These are phyloP conservation scores for Podaxis sp. DNA, from an alignment of 768 basidiomycete species.

Conservation along the genomic window DNA sequence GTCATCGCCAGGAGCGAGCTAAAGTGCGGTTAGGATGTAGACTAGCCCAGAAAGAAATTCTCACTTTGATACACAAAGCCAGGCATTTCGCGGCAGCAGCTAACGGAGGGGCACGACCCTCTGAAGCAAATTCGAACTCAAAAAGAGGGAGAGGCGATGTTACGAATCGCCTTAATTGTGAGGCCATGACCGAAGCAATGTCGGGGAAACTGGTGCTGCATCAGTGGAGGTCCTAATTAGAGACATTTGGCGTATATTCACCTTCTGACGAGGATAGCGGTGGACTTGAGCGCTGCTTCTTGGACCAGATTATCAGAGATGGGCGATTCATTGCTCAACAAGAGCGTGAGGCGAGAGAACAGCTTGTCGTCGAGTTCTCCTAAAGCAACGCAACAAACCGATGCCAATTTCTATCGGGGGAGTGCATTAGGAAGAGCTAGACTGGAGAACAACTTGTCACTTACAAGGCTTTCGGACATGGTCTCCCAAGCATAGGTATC, in stretches of 20 bases:
- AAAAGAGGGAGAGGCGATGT: constrained; percentile 87
- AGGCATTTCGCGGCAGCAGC: constrained; percentile 88
- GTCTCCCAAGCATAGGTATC: constrained; percentile 95
- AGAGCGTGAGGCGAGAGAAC: constrained; percentile 63
- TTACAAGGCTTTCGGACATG: constrained; percentile 84
- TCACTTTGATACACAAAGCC: constrained; percentile 83
- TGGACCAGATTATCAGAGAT: constrained; percentile 83
- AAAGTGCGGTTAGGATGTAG: constrained; percentile 8
- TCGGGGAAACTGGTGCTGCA: constrained; percentile 65
- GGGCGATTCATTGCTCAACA: constrained; percentile 81
- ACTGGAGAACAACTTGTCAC: constrained; percentile 22
- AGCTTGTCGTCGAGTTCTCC: constrained; percentile 68
- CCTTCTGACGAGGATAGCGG: constrained; percentile 84
- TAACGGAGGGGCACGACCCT: constrained; percentile 73
- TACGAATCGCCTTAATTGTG: constrained; percentile 83
- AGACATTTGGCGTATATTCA: constrained; percentile 27
- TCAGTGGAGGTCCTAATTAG: neutral
- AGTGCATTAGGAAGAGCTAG: neutral
- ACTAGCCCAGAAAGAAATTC: constrained; percentile 16
- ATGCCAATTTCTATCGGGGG: constrained; percentile 71
- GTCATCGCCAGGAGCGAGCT: constrained; percentile 87
- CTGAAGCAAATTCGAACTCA: constrained; percentile 78
- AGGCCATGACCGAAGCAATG: constrained; percentile 71
- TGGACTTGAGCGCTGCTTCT: constrained; percentile 86
- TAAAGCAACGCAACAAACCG: constrained; percentile 75